Evolutionary conservation across 192 early-diverging fungal genomes (phyloP).

Genomic region (Coemansia sp.): DNA sequence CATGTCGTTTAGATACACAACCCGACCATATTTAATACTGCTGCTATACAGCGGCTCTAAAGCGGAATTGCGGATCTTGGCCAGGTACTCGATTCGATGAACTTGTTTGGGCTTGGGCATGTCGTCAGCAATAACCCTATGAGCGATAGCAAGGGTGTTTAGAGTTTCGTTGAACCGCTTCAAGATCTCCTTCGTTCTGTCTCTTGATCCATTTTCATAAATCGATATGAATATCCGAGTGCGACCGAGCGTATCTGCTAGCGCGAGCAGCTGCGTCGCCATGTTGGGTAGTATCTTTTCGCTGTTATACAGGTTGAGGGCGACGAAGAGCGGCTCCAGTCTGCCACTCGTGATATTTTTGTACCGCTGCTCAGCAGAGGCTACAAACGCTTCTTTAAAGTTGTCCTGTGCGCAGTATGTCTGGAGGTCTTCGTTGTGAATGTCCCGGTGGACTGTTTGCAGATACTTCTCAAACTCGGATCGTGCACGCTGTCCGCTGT

Average conservation of each 20-base stretch:
- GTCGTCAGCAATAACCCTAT: slow-evolving; percentile 23
- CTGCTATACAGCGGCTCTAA: slow-evolving; percentile 37
- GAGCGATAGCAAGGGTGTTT: slow-evolving; percentile 17
- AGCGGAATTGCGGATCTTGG: slow-evolving; percentile 47
- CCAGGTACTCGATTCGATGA: slow-evolving; percentile 55
- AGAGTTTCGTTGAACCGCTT: slow-evolving; percentile 13
- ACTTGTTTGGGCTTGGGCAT: not conserved
- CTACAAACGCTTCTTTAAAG: slow-evolving; percentile 22
- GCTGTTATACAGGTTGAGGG: slow-evolving; percentile 48
- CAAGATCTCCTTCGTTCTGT: slow-evolving; percentile 43
- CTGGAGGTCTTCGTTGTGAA: slow-evolving; percentile 31
- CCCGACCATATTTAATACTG: slow-evolving; percentile 12
- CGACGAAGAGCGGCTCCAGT: slow-evolving; percentile 19
- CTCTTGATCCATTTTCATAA: slow-evolving; percentile 52
- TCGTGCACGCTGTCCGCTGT: not conserved
- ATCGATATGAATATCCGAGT: slow-evolving; percentile 42
- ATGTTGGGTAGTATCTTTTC: slow-evolving; percentile 47
- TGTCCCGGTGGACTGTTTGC: slow-evolving; percentile 13
- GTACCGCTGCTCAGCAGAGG: slow-evolving; percentile 20
- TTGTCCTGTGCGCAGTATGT: slow-evolving; percentile 20
- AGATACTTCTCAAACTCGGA: slow-evolving; percentile 18
- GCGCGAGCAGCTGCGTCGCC: slow-evolving; percentile 30
- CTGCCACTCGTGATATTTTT: not conserved
- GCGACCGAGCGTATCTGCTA: slow-evolving; percentile 40
- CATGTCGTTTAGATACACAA: slow-evolving; percentile 52